A percentile compares a stretch with the other conserved stretches of the same genome.
phyloP scores from a whole-genome alignment of 208 protist genomes.

The Crithidia bombi region DNA sequence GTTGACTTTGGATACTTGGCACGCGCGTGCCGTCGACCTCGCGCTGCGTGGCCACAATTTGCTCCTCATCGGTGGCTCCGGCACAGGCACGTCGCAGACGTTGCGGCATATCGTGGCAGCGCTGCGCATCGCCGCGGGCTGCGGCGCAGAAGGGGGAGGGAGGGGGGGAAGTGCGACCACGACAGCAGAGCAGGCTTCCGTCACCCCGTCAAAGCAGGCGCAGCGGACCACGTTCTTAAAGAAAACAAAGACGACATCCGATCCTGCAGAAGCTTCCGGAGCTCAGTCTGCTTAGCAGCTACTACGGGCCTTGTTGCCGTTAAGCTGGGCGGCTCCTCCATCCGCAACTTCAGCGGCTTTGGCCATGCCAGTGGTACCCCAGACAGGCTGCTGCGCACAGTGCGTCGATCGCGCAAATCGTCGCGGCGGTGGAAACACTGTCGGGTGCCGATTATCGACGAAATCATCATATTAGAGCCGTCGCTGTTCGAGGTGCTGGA shows the following conservation, averaged over 20 bases:
- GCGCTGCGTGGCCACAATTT: constrained; percentile 29
- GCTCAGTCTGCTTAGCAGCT: constrained; percentile 70
- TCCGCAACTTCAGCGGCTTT: constrained; percentile 81
- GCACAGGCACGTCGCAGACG: constrained; percentile 85
- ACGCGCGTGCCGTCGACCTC: constrained; percentile 2
- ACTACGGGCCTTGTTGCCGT: constrained; percentile 88
- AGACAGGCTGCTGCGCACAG: constrained; percentile 27
- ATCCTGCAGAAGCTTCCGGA: background rate
- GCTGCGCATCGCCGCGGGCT: no score
- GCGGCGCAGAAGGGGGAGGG: background rate
- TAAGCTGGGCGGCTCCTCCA: constrained; percentile 74
- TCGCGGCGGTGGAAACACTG: constrained; percentile 50
- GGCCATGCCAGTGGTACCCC: constrained; percentile 32
- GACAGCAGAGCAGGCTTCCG: background rate
- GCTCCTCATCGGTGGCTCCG: constrained; percentile 82
- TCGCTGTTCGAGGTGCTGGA: constrained; percentile 79
- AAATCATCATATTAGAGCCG: constrained; percentile 88
- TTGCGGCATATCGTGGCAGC: constrained; percentile 67
- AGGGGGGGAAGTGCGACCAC: background rate
- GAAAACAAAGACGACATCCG: background rate
- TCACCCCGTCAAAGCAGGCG: background rate
- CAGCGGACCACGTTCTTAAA: background rate
- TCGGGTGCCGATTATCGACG: constrained; percentile 86
- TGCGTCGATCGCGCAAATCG: constrained; percentile 21
- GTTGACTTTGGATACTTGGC: background rate